phyloP scores from a whole-genome alignment of 2,329 filamentous ascomycete species.

The Penicillium italicum region DNA sequence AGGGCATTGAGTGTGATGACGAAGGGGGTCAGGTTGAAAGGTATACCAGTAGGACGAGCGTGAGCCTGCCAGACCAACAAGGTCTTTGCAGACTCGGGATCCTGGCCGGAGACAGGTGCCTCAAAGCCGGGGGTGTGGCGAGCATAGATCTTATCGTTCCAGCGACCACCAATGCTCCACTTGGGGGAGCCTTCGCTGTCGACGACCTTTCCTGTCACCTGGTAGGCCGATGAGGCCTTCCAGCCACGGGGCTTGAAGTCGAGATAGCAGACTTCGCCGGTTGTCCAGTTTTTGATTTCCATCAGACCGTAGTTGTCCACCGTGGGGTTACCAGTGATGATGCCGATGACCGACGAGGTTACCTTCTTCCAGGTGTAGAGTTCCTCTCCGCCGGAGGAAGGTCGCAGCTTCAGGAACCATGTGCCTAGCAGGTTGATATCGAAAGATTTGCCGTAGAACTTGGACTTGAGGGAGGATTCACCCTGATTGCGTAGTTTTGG shows the following conservation, averaged over 20 bases:
- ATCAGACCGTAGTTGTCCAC: constrained; percentile 98
- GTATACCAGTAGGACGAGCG: constrained; percentile 73
- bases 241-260: constrained; percentile 96
- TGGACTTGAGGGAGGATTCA: constrained; percentile 90
- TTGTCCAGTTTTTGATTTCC: constrained; percentile 97
- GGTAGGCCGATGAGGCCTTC: constrained; percentile 89
- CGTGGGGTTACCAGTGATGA: constrained; percentile 91
- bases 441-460: constrained; percentile 96
- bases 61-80: constrained; percentile 94
- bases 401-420: constrained; percentile 87
- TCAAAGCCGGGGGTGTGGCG: constrained; percentile 89
- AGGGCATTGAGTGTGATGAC: constrained; percentile 91
- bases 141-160: constrained; percentile 97
- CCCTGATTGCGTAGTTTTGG: constrained; percentile 52
- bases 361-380: constrained; percentile 99
- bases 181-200: constrained; percentile 75
- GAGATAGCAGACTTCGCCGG: constrained; percentile 80
- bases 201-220: constrained; percentile 80
- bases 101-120: constrained; percentile 52
- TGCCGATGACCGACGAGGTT: constrained; percentile 93
- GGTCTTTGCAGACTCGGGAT: constrained; percentile 63
- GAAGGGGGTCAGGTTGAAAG: constrained; percentile 96
- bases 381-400: constrained; percentile 71
- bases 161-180: constrained; percentile 87
- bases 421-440: constrained; percentile 95